Conservation (phyloP, 331 rosid species). For the Acacia pycnantha region DNA sequence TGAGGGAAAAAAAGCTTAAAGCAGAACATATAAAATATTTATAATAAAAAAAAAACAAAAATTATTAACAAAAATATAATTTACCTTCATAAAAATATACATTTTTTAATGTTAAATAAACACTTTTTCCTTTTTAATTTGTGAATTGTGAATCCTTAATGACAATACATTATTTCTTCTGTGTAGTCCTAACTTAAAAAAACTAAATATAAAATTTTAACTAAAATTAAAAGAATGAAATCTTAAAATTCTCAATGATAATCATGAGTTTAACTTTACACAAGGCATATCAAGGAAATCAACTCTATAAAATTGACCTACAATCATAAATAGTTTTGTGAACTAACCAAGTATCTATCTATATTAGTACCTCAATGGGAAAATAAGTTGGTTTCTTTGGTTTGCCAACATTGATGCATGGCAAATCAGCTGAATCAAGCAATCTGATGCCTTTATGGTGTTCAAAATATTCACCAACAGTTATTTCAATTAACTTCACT, state of each 20-base stretch:
- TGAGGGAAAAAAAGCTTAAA: too few species aligned
- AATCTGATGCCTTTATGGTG: slow-evolving; percentile 16
- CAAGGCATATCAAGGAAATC: background rate
- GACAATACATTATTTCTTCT: background rate
- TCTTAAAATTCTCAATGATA: background rate
- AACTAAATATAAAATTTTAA: background rate
- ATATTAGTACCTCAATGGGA: slow-evolving; percentile 40
- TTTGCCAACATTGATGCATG: slow-evolving; percentile 48
- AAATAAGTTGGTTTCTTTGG: slow-evolving; percentile 34
- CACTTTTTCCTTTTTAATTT: too few species aligned
- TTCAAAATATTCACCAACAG: slow-evolving; percentile 32
- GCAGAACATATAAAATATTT: too few species aligned
- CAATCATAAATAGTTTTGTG: background rate
- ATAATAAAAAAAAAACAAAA: background rate
- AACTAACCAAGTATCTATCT: too few species aligned
- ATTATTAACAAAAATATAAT: background rate
- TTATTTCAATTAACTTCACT: slow-evolving; percentile 18
- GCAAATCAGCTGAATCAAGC: slow-evolving; percentile 24
- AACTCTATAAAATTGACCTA: background rate
- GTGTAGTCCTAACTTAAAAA: background rate
- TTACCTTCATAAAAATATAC: background rate
- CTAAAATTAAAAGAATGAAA: background rate
- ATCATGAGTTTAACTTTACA: background rate
- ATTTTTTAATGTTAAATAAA: too few species aligned
- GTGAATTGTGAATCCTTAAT: background rate